Evolutionary conservation across 305 asterid species (phyloP).

Genomic region (Coffea humblotiana): DNA sequence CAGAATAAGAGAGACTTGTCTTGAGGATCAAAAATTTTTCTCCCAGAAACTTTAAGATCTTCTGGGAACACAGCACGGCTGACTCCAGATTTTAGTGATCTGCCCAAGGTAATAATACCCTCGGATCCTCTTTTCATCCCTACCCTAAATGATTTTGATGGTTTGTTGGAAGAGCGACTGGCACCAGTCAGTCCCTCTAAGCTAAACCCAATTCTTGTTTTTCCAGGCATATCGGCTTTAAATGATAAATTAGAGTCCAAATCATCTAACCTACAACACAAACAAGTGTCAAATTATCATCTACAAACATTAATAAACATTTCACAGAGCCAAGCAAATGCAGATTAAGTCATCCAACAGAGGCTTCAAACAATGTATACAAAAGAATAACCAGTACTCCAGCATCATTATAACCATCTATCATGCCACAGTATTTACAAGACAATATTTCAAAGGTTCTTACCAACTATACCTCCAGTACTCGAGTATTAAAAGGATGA

Average conservation of each 20-base stretch:
- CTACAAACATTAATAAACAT: conserved; percentile 18
- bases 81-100: conserved; percentile 74
- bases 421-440: neutral
- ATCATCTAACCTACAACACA: conserved; percentile 58
- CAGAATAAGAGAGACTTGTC: conserved; percentile 83
- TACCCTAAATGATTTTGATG: conserved; percentile 57
- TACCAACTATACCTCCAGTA: neutral
- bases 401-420: neutral
- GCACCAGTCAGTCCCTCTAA: conserved; percentile 53
- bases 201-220: conserved; percentile 56
- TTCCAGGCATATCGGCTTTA: conserved; percentile 72
- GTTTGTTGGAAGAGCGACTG: conserved; percentile 32
- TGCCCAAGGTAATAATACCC: conserved; percentile 78
- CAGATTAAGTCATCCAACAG: conserved; percentile 2
- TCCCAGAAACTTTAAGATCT: conserved; percentile 74
- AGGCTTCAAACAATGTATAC: too few species aligned
- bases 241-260: conserved; percentile 48
- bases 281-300: conserved; percentile 4
- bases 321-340: neutral
- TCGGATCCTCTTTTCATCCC: conserved; percentile 77
- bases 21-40: conserved; percentile 85
- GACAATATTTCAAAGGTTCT: neutral
- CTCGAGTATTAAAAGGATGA: neutral
- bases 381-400: neutral
- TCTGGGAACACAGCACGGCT: conserved; percentile 88